Percentiles rank a stretch among this genome's conserved stretches.
These are phyloP conservation scores for Phoma herbarum DNA, from an alignment of 2,329 filamentous ascomycete species.

Conservation along the genomic window DNA sequence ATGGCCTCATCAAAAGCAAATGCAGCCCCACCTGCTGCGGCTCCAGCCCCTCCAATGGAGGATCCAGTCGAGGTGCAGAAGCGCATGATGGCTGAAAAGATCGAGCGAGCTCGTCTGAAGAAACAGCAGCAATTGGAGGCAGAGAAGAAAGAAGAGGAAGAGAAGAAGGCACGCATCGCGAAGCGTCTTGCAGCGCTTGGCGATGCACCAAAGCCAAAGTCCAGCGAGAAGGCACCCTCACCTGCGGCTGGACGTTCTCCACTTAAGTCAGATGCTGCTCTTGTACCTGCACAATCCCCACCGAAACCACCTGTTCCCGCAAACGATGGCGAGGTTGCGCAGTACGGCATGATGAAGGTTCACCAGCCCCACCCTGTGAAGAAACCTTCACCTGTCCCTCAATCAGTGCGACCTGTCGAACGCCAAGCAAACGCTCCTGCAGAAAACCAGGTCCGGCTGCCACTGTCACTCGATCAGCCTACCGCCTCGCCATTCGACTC, in stretches of 20 bases:
- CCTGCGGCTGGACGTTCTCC: slow-evolving; percentile 44
- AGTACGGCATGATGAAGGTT: slow-evolving; percentile 70
- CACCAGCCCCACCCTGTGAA: slow-evolving; percentile 64
- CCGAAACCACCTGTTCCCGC: slow-evolving; percentile 67
- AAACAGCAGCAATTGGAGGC: slow-evolving; percentile 65
- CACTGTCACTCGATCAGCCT: slow-evolving; percentile 30
- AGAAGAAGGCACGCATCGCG: slow-evolving; percentile 72
- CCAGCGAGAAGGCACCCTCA: slow-evolving; percentile 52
- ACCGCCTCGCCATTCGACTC: slow-evolving; percentile 30
- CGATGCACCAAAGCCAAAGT: slow-evolving; percentile 56
- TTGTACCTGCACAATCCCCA: slow-evolving; percentile 53
- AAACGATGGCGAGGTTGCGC: slow-evolving; percentile 64
- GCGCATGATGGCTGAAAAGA: slow-evolving; percentile 74
- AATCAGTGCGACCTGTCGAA: slow-evolving; percentile 27
- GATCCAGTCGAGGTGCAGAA: slow-evolving; percentile 71
- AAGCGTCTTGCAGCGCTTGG: slow-evolving; percentile 77
- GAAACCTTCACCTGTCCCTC: slow-evolving; percentile 33
- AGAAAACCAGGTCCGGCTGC: slow-evolving; percentile 31
- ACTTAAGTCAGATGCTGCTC: slow-evolving; percentile 56
- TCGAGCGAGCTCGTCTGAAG: slow-evolving; percentile 73
- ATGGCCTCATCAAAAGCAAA: slow-evolving; percentile 39
- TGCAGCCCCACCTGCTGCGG: slow-evolving; percentile 38
- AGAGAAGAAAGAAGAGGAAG: slow-evolving; percentile 76
- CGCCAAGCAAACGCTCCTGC: slow-evolving; percentile 33
- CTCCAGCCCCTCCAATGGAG: slow-evolving; percentile 61